Base-by-base conservation (phyloP, 768 basidiomycete species). In the Kwoniella sp. region DNA sequence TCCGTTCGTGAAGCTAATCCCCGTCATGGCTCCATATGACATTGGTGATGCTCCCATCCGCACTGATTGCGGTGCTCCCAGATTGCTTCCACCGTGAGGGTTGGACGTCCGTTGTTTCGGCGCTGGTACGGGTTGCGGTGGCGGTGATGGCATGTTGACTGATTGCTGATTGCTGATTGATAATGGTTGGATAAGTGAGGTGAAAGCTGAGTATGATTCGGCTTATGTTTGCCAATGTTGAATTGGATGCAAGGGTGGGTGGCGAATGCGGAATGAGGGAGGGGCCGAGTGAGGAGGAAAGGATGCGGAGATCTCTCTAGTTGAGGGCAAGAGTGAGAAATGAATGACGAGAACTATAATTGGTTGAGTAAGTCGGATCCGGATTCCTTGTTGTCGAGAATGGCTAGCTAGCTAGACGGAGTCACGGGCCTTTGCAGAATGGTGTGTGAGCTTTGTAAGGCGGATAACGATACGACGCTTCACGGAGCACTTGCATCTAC, bases 1-100 rank as follows among this genome's bases (percentile, higher is more conserved):
- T 21, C 72, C 75, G 37, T 68, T 71, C 15, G 68, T 67, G 58
- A 73, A 76, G 66, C 74, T 76, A 47, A 76, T 71, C 1, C 75
- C 75, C 0, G 68, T 68, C 72, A 72, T 74, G 10, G 64, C 65
- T 9, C 68, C 69, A 54, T 74, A 74, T 37, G 72, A 74, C 63
- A 72, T 67, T 5, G 74, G 72, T 52, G 74, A 76, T 36, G 64
- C 68, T 27, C 56, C 71, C 54, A 62, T 61, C 46, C 64, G 47
- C 21, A 52, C 33, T 30, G 56, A 59, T 24, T 50, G 47, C 5
- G 67, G 58, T 19, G 62, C 66, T n/a, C 21, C 49, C 21, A 60
- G 63, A 37, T 56, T 55, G 36, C 59, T 29, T 25, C 51, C 21
- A 1, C 52, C 36, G 36, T 52, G 57, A 44, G 63, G 63, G 33